phyloP scores from a whole-genome alignment of 768 basidiomycete genomes.

The Suillus brevipes region DNA sequence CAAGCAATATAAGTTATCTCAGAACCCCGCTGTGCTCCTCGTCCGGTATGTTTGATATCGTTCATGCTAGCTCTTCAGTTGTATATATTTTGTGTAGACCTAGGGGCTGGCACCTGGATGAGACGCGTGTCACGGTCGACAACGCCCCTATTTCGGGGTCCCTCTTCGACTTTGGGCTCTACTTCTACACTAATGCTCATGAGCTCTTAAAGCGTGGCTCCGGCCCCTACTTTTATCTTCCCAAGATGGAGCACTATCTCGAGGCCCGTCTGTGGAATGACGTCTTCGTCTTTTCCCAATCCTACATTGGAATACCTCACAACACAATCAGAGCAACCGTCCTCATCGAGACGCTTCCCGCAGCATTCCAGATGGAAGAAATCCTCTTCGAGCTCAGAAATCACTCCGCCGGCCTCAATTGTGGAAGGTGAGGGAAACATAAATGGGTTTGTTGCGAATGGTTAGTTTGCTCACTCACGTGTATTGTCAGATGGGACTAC shows the following conservation, averaged over 20 bases:
- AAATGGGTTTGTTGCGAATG: not conserved
- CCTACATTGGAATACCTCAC: constrained; percentile 82
- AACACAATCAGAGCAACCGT: constrained; percentile 92
- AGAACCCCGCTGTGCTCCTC: constrained; percentile 87
- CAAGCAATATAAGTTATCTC: constrained; percentile 87
- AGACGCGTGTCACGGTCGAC: constrained; percentile 88
- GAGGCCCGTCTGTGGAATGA: constrained; percentile 99
- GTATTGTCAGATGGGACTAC: constrained; percentile 77
- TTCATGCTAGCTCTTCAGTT: not conserved
- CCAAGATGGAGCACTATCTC: constrained; percentile 99
- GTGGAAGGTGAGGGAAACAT: constrained; percentile 68
- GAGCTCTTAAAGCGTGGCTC: constrained; percentile 84
- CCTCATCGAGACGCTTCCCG: constrained; percentile 96
- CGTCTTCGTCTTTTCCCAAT: constrained; percentile 92
- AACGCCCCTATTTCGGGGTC: constrained; percentile 88
- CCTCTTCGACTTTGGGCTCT: constrained; percentile 95
- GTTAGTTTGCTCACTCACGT: not conserved
- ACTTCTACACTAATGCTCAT: constrained; percentile 97
- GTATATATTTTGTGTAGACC: constrained; percentile 52
- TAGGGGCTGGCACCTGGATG: constrained; percentile 98
- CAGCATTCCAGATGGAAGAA: constrained; percentile 99
- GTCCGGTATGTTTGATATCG: constrained; percentile 62
- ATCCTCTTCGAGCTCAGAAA: constrained; percentile 95
- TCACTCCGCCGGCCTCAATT: constrained; percentile 95
- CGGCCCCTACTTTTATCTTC: constrained; percentile 97